phyloP scores from a whole-genome alignment of 1,284 basidiomycete species.

The Melampsora larici-populina region DNA sequence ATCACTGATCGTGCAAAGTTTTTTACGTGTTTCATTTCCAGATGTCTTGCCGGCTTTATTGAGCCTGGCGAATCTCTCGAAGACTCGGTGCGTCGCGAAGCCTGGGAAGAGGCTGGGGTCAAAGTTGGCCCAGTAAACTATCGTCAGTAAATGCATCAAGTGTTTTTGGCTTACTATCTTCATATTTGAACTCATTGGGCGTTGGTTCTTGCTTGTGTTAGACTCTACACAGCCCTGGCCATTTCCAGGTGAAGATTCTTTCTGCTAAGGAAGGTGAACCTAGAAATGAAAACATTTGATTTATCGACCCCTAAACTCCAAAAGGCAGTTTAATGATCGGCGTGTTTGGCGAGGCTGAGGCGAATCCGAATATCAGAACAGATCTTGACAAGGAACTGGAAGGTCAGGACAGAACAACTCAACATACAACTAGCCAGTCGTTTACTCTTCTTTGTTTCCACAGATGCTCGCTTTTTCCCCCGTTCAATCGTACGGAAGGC shows the following conservation, averaged over 20 bases:
- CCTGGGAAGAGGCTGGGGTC: conserved; percentile 91
- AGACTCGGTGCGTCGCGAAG: conserved; percentile 85
- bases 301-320: too few relatives aligned
- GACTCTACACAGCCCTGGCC: conserved; percentile 46
- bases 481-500: conserved; percentile 16
- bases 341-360: conserved; percentile 64
- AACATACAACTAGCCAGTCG: neutral
- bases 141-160: conserved; percentile 78
- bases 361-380: conserved; percentile 66
- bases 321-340: conserved; percentile 37
- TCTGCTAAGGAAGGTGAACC: too few relatives aligned
- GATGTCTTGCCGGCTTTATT: conserved; percentile 44
- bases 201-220: neutral
- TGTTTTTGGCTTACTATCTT: conserved; percentile 44
- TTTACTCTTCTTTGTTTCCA: neutral
- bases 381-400: conserved; percentile 96
- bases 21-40: conserved; percentile 1
- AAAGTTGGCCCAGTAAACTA: conserved; percentile 78
- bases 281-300: too few relatives aligned
- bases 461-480: conserved; percentile 35
- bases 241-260: conserved; percentile 45
- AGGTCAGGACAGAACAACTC: conserved; percentile 57
- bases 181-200: conserved; percentile 3
- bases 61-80: conserved; percentile 94
- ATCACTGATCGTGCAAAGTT: conserved; percentile 4